Percentiles rank a stretch among this genome's conserved stretches.
These are phyloP conservation scores for Apophysomyces variabilis DNA, from an alignment of 371 early-diverging fungal genomes.

Conservation along the genomic window DNA sequence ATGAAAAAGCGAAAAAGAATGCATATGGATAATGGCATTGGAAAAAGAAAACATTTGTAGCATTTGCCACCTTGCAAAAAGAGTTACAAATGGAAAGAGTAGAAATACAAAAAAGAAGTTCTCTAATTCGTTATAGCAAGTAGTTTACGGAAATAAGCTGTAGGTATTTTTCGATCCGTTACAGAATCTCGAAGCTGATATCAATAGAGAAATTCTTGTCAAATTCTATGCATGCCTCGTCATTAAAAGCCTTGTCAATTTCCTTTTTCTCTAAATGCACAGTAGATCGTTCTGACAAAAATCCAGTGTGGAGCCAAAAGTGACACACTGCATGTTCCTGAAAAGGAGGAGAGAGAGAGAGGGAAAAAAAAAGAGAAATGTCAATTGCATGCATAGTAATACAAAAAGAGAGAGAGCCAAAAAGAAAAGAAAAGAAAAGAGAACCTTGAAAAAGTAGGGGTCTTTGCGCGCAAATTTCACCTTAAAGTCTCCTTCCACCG, in stretches of 20 bases:
- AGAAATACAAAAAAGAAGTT: too few relatives aligned
- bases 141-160: too few relatives aligned
- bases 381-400: neutral
- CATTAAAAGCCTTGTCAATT: constrained; percentile 35
- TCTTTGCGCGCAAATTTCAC: constrained; percentile 44
- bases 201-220: constrained; percentile 29
- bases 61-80: too few relatives aligned
- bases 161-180: neutral
- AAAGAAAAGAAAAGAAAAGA: neutral
- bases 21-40: too few relatives aligned
- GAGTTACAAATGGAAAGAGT: too few relatives aligned
- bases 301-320: constrained; percentile 59
- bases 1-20: too few relatives aligned
- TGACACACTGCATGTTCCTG: constrained; percentile 41
- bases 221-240: constrained; percentile 25
- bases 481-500: constrained; percentile 55
- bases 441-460: constrained; percentile 27
- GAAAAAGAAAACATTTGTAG: too few relatives aligned
- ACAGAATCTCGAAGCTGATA: constrained; percentile 21
- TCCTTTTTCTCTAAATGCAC: constrained; percentile 45
- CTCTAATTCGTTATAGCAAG: too few relatives aligned
- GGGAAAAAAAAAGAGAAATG: neutral
- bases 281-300: constrained; percentile 33
- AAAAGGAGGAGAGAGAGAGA: too few relatives aligned
- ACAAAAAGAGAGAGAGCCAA: neutral